Evolutionary conservation across 148 eudicot genomes (phyloP).

Genomic region (Amaranthus hypochondriacus): DNA sequence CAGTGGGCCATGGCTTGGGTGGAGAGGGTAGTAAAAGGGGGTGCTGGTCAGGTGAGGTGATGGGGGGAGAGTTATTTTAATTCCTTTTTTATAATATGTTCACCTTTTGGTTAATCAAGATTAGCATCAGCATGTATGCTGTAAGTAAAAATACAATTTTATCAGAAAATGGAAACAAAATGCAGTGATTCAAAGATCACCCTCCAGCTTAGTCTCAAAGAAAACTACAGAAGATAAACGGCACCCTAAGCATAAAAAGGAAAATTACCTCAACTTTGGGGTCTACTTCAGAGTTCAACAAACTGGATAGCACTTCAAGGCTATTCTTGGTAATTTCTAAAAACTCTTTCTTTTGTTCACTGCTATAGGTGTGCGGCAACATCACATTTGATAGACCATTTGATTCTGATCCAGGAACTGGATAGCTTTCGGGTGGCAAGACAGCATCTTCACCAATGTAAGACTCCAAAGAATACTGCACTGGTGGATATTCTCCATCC

Average conservation of each 20-base stretch:
- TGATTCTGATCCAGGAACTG: constrained; percentile 49
- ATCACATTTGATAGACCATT: constrained; percentile 26
- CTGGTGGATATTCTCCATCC: constrained; percentile 38
- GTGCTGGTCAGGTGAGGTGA: no score
- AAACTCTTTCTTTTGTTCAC: constrained; percentile 76
- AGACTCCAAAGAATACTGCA: constrained; percentile 54
- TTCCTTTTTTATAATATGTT: no score
- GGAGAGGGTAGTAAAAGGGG: no score
- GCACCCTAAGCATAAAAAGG: neutral
- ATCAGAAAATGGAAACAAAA: neutral
- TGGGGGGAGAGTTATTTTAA: no score
- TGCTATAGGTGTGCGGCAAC: constrained; percentile 35
- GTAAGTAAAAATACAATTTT: neutral
- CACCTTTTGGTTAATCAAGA: no score
- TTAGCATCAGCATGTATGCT: neutral
- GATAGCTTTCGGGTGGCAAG: constrained; percentile 62
- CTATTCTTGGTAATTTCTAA: constrained; percentile 73
- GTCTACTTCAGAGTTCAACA: constrained; percentile 57
- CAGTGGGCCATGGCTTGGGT: no score
- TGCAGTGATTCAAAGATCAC: neutral
- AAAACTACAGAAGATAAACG: neutral
- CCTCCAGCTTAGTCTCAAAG: neutral
- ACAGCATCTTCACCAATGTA: constrained; percentile 40
- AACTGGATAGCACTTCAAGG: constrained; percentile 78
- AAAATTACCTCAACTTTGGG: constrained; percentile 60